Evolutionary conservation across 305 asterid genomes (phyloP), one percentile per base, ranked within the genome.

Genomic region (Petunia hybrid): DNA sequence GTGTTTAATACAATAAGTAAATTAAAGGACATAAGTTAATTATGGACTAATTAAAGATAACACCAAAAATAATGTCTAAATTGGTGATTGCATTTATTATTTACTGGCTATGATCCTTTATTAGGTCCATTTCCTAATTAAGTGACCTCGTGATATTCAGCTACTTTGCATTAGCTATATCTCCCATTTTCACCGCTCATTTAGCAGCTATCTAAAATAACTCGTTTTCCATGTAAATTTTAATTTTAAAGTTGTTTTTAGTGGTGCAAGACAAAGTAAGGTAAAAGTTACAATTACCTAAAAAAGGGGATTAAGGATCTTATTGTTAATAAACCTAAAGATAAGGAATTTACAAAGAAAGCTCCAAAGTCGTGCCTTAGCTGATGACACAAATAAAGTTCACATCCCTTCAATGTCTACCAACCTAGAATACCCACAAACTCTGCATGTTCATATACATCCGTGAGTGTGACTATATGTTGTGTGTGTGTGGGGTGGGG

Each of bases 351-450:
- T 74, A 42, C 5, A 42, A 43, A 39, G 3, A 10, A 40, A 62
- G 5, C 40, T 45, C 43, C 68, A 60, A 46, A 8, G 31, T 42
- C 79, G 55, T 79, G 61, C 13, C 73, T 53, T 45, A 48, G 76
- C 16, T 51, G 64, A 75, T 61, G 60, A 64, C 40, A 35, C 31
- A 48, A 43, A 74, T 12, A 13, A 22, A 39, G 81, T 40, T 85
- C 88, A 82, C 64, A 63, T 67, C 81, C 83, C 76, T 48, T 70
- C 76, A 85, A 79, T 82, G 89, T 76, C 88, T 83, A 90, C 92
- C 91, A 76, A 90, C 87, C 84, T 64, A 13, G 5, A 16, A 79
- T 55, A 78, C 78, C 70, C 95, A 89, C 92, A 86, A 40, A 76
- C 70, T 68, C 76, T 85, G 91, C 92, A 87, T 93, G 91, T 57